Conservation (phyloP, 2,329 filamentous ascomycete species). For the Venturia aucupariae region DNA sequence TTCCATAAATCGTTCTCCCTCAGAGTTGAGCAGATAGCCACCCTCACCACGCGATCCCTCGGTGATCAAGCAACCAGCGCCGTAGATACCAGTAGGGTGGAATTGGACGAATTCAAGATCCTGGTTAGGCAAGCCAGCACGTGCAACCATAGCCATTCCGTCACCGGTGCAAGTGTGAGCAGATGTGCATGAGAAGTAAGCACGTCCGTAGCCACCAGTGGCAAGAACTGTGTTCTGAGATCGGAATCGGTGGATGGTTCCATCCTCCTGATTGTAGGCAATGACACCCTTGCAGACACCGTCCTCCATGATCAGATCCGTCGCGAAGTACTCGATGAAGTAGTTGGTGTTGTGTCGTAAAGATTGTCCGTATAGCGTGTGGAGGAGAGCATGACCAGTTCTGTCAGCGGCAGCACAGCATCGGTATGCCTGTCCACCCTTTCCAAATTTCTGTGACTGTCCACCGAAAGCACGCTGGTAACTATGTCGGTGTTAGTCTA, state of each 20-base stretch:
- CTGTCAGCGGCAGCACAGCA: slow-evolving; percentile 93
- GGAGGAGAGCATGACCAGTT: slow-evolving; percentile 93
- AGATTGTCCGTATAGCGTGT: slow-evolving; percentile 97
- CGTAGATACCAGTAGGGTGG: slow-evolving; percentile 98
- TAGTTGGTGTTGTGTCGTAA: slow-evolving; percentile 98
- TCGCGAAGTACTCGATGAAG: slow-evolving; percentile 98
- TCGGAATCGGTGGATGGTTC: slow-evolving; percentile 92
- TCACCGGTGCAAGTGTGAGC: slow-evolving; percentile 98
- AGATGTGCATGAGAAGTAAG: slow-evolving; percentile 97
- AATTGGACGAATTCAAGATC: slow-evolving; percentile 99
- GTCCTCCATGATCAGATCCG: slow-evolving; percentile 95
- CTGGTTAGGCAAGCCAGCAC: slow-evolving; percentile 95
- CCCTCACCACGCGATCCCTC: slow-evolving; percentile 97
- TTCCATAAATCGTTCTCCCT: slow-evolving; percentile 99
- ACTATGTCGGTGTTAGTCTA: slow-evolving; percentile 32
- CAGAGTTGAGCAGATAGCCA: slow-evolving; percentile 92
- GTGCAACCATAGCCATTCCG: slow-evolving; percentile 98
- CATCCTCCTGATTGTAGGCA: slow-evolving; percentile 98
- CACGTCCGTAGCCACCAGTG: slow-evolving; percentile 93
- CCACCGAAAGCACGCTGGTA: slow-evolving; percentile 99
- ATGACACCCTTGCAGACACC: slow-evolving; percentile 94
- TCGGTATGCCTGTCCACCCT: slow-evolving; percentile 96
- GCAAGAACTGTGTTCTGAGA: slow-evolving; percentile 95
- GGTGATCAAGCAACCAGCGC: slow-evolving; percentile 93
- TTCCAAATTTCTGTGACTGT: slow-evolving; percentile 88